Percentiles rank a stretch among this genome's conserved stretches.
Evolutionary conservation across 768 basidiomycete species (phyloP).

Genomic region (Asterophora parasitica): DNA sequence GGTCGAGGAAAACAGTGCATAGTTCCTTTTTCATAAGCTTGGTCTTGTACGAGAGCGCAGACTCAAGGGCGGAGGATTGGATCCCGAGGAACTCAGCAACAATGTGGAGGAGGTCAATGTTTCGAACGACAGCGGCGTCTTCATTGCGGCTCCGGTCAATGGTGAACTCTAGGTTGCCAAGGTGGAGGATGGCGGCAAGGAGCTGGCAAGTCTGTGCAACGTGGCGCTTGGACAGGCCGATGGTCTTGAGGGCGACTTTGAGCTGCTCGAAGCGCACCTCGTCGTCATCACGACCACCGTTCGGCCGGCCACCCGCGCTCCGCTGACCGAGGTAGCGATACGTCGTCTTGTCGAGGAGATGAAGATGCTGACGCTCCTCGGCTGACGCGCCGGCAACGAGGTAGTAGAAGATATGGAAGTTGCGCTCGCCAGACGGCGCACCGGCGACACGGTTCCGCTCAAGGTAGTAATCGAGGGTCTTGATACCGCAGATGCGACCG

Average conservation of each 20-base stretch:
- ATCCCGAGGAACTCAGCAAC: constrained; percentile 93
- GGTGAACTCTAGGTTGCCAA: constrained; percentile 92
- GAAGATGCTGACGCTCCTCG: constrained; percentile 87
- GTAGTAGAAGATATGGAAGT: constrained; percentile 98
- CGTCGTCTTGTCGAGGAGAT: constrained; percentile 71
- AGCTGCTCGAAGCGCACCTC: constrained; percentile 88
- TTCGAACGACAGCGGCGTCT: constrained; percentile 90
- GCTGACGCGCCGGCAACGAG: constrained; percentile 84
- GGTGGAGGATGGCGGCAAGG: constrained; percentile 90
- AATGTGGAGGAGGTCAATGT: constrained; percentile 73
- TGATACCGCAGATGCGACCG: constrained; percentile 82
- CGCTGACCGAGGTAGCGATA: constrained; percentile 87
- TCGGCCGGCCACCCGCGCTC: constrained; percentile 37
- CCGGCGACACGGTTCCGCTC: constrained; percentile 87
- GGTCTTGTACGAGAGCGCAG: constrained; percentile 83
- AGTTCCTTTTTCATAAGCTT: constrained; percentile 92
- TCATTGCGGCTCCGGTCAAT: constrained; percentile 80
- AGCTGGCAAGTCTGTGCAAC: constrained; percentile 96
- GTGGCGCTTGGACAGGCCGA: constrained; percentile 90
- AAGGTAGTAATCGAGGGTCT: constrained; percentile 95
- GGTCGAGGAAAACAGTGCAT: constrained; percentile 95
- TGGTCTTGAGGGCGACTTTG: constrained; percentile 88
- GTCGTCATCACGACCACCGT: constrained; percentile 68
- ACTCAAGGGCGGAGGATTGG: constrained; percentile 64
- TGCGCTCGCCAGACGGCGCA: constrained; percentile 87